phyloP scores from a whole-genome alignment of 805 yeast genomes.

The Zygosaccharomyces siamensis region DNA sequence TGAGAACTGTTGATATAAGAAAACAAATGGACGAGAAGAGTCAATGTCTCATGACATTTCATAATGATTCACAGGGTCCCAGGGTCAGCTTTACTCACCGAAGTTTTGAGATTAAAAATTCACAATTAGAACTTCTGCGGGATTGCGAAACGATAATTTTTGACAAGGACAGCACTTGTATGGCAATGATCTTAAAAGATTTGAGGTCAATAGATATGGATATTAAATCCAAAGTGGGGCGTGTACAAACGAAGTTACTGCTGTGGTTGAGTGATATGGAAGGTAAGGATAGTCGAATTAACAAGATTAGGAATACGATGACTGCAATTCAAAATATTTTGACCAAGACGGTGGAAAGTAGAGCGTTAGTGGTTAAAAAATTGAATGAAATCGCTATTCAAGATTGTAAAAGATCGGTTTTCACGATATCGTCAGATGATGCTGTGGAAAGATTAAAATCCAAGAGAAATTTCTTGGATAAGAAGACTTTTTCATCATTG shows the following conservation, averaged over 20 bases:
- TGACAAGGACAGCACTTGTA: conserved; percentile 13
- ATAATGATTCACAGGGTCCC: conserved; percentile 14
- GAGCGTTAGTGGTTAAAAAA: neutral
- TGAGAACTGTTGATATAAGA: conserved; percentile 7
- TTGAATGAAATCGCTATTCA: conserved; percentile 5
- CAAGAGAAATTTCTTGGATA: conserved; percentile 9
- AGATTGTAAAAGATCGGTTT: conserved; percentile 2
- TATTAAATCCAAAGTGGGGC: conserved; percentile 6
- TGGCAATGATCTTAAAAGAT: conserved; percentile 19
- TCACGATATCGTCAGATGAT: neutral
- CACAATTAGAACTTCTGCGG: conserved; percentile 15
- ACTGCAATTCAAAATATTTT: neutral
- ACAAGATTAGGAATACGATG: conserved; percentile 4
- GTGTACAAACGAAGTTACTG: conserved; percentile 8
- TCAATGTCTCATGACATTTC: conserved; percentile 13
- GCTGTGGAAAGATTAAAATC: conserved; percentile 4
- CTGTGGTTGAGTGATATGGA: conserved; percentile 5
- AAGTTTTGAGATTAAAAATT: conserved; percentile 11
- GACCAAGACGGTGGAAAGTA: neutral
- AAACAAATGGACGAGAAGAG: conserved; percentile 4
- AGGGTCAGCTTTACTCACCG: conserved; percentile 15
- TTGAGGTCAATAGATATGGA: conserved; percentile 10
- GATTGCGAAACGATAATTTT: conserved; percentile 20
- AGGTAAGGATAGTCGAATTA: conserved; percentile 1
- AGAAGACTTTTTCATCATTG: conserved; percentile 7